Evolutionary conservation across 2,329 filamentous ascomycete species (phyloP), one percentile per base, ranked within the genome.

Genomic region (Herpotrichia juniperi): DNA sequence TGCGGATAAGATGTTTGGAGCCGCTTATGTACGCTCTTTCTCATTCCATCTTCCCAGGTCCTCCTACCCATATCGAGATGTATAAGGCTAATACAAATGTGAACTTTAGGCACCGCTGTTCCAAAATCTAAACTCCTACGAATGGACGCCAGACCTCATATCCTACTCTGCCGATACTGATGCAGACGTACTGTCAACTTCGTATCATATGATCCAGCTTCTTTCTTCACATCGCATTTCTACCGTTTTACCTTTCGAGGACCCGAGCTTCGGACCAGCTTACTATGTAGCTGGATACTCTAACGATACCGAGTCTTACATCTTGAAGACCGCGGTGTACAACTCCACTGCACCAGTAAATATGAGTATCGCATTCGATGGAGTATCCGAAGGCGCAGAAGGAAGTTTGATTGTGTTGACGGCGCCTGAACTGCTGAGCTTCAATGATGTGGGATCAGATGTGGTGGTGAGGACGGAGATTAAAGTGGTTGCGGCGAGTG

Each of bases 1-100:
- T 69, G 78, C 79, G 3, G 83, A 87, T 59, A 78, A 80, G 17
- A 78, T 87, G 39, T 78, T 79, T 2, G 82, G 81, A 6, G 78
- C 80, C 1, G 75, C 79, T 46, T 84, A 83, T 56, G 77, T 72
- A 34, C 26, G 50, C 12, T 4, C 8, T 31, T 39, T 19, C 21
- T 30, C 14, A 30, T 7, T 30, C 14, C 31, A 34, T 14, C 31
- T 34, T 34, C 12, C 26, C 26, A n/a, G n/a, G n/a, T n/a, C n/a
- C n/a, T n/a, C 14, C 42, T 5, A n/a, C 17, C 16, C 19, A 2
- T n/a, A 42, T 8, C 19, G 11, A 14, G 8, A 10, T 22, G 12
- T 9, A n/a, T n/a, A 24, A 21, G n/a, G 4, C 19, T 12, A n/a
- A 8, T 30, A 16, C n/a, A n/a, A 43, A 4, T 11, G 40, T 5